Percentiles rank a stretch among this genome's conserved stretches.
Conservation (phyloP, 2,329 filamentous ascomycete genomes). For the Clonostachys rosea region DNA sequence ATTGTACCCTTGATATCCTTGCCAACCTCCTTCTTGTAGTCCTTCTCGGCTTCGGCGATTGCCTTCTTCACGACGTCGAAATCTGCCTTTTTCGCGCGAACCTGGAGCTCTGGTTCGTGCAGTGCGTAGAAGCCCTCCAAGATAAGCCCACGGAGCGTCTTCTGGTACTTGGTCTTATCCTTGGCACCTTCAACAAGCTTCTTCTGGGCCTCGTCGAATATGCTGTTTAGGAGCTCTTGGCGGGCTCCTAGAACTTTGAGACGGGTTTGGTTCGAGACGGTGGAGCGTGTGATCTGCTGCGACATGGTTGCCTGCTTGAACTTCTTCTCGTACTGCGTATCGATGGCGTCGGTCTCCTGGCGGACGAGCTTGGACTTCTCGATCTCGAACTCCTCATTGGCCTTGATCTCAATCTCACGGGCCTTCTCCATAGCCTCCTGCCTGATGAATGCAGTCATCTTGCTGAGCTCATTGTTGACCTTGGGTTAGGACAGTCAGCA, state of each 20-base stretch:
- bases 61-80: conserved; percentile 72
- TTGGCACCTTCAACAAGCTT: conserved; percentile 62
- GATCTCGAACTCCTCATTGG: conserved; percentile 97
- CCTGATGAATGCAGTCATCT: conserved; percentile 99
- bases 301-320: conserved; percentile 98
- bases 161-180: conserved; percentile 71
- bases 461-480: conserved; percentile 97
- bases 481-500: conserved; percentile 27
- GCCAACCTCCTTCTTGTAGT: conserved; percentile 77
- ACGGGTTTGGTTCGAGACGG: conserved; percentile 91
- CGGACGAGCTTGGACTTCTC: conserved; percentile 98
- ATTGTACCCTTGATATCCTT: conserved; percentile 66
- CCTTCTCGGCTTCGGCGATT: conserved; percentile 67
- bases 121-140: conserved; percentile 89
- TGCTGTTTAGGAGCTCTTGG: conserved; percentile 84
- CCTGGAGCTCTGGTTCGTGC: conserved; percentile 69
- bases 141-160: conserved; percentile 72
- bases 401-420: conserved; percentile 95
- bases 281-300: conserved; percentile 97
- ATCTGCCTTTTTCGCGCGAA: conserved; percentile 79
- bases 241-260: conserved; percentile 82
- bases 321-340: conserved; percentile 93
- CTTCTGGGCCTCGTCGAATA: conserved; percentile 78
- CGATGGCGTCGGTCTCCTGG: conserved; percentile 90
- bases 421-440: conserved; percentile 97